Conservation (phyloP, 2,329 filamentous ascomycete species). For the Cytospora paraplurivora region DNA sequence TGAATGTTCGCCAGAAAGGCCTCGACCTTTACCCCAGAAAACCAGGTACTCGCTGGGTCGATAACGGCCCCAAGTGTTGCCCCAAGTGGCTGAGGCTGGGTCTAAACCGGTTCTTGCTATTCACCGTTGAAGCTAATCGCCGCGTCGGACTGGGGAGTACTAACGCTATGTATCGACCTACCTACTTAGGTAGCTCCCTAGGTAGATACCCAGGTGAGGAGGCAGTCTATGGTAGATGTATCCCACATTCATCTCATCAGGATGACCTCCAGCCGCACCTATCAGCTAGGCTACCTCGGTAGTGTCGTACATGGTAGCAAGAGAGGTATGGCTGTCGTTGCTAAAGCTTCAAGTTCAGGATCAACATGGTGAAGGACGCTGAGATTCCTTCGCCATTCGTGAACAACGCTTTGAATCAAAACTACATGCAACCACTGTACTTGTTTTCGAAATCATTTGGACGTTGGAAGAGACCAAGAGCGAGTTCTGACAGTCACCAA, state of each 20-base stretch:
- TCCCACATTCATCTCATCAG: neutral
- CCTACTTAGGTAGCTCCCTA: neutral
- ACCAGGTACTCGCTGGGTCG: neutral
- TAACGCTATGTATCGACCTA: neutral
- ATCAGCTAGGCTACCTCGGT: neutral
- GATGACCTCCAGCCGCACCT: neutral
- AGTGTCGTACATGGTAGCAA: neutral
- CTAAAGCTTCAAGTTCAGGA: neutral
- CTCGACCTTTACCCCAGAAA: neutral
- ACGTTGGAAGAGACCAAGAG: too few relatives aligned
- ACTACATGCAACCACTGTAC: neutral
- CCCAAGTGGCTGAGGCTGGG: neutral
- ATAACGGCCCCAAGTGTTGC: neutral
- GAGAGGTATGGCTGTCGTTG: neutral
- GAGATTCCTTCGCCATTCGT: neutral
- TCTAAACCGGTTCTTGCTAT: neutral
- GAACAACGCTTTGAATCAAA: neutral
- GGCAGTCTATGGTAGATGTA: neutral
- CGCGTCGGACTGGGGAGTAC: neutral
- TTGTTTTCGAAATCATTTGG: neutral
- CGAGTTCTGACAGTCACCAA: neutral
- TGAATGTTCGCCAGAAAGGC: neutral
- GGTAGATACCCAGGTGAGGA: neutral
- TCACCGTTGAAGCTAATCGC: neutral
- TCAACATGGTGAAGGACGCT: neutral